phyloP scores from a whole-genome alignment of 768 basidiomycete species.

The Leccinellum luteum region DNA sequence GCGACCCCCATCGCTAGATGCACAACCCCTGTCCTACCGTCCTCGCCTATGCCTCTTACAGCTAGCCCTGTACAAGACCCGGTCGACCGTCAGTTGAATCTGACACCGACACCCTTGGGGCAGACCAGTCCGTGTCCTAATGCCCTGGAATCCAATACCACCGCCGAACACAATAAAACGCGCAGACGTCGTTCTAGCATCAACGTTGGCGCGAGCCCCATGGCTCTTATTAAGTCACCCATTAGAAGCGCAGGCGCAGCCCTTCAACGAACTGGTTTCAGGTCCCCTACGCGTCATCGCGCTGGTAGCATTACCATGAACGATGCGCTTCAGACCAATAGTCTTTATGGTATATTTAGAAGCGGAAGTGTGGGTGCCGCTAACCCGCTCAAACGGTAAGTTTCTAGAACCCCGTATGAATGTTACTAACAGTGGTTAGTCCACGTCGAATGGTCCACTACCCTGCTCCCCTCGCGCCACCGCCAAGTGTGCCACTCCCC shows the following conservation, averaged over 20 bases:
- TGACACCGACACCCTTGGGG: constrained; percentile 36
- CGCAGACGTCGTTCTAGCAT: constrained; percentile 65
- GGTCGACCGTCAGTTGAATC: constrained; percentile 35
- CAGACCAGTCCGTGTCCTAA: constrained; percentile 27
- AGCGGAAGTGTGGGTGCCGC: constrained; percentile 50
- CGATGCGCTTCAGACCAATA: constrained; percentile 37
- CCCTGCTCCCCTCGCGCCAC: constrained; percentile 25
- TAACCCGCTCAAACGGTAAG: constrained; percentile 32
- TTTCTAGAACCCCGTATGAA: constrained; percentile 2
- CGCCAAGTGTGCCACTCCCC: constrained; percentile 30
- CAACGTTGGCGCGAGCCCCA: constrained; percentile 51
- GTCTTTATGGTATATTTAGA: constrained; percentile 50
- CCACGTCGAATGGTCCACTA: constrained; percentile 39
- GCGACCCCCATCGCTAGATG: constrained; percentile 40
- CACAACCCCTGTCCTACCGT: constrained; percentile 24
- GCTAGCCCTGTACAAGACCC: constrained; percentile 27
- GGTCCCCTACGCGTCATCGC: constrained; percentile 40
- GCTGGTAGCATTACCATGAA: constrained; percentile 43
- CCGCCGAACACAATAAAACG: constrained; percentile 39
- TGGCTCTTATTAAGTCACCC: constrained; percentile 58
- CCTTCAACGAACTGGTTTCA: constrained; percentile 44
- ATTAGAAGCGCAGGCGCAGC: constrained; percentile 49
- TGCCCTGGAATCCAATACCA: constrained; percentile 16
- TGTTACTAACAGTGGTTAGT: constrained; percentile 26
- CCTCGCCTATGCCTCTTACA: constrained; percentile 21